phyloP scores from a whole-genome alignment of 225 moss, liverwort and hornwort genomes.

The Physcomitrium patens region DNA sequence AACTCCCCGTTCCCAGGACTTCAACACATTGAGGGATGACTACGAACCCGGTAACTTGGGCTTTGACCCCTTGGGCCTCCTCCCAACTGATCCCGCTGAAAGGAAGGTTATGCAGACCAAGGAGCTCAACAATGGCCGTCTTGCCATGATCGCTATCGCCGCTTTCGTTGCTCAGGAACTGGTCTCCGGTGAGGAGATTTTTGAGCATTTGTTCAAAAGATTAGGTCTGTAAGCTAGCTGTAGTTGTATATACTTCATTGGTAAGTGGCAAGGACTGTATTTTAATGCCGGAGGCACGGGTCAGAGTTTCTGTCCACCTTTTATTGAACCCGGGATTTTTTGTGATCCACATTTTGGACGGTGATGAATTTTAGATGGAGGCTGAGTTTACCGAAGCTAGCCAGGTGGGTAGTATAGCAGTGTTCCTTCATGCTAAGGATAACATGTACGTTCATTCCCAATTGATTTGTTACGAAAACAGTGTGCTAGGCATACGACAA shows the following conservation, averaged over 20 bases:
- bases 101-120: conserved; percentile 57
- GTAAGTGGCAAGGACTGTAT: background rate
- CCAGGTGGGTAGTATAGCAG: too few species aligned
- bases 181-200: conserved; percentile 61
- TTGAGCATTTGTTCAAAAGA: conserved; percentile 52
- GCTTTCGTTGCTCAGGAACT: conserved; percentile 75
- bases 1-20: conserved; percentile 51
- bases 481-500: too few species aligned
- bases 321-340: too few species aligned
- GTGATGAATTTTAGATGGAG: too few species aligned
- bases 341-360: too few species aligned
- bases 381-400: too few species aligned
- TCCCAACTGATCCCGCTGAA: conserved; percentile 51
- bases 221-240: conserved; percentile 32
- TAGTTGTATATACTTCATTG: conserved; percentile 12
- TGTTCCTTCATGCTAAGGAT: too few species aligned
- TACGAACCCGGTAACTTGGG: conserved; percentile 78
- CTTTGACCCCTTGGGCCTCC: conserved; percentile 70
- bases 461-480: too few species aligned
- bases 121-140: conserved; percentile 80
- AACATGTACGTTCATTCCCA: too few species aligned
- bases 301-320: too few species aligned
- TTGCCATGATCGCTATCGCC: conserved; percentile 84
- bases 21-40: conserved; percentile 57
- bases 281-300: background rate